These are phyloP conservation scores for Amanita pseudoporphyria DNA, from an alignment of 768 basidiomycete genomes.

Conservation along the genomic window DNA sequence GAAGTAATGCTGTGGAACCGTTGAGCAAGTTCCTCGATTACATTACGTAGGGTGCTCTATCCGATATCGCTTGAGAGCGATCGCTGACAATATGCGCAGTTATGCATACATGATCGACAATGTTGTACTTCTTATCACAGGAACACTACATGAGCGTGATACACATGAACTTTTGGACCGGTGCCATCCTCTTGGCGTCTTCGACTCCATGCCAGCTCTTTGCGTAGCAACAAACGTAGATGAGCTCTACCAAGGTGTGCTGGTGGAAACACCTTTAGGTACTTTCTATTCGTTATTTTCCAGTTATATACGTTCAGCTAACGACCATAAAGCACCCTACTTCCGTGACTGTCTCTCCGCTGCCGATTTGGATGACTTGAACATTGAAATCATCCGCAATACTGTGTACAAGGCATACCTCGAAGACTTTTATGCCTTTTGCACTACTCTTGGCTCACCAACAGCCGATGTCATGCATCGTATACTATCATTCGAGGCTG, in stretches of 20 bases:
- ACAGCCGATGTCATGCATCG: slow-evolving; percentile 88
- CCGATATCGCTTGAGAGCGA: neutral
- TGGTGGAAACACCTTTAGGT: slow-evolving; percentile 98
- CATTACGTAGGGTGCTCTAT: slow-evolving; percentile 67
- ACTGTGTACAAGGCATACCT: slow-evolving; percentile 98
- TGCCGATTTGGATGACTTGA: slow-evolving; percentile 93
- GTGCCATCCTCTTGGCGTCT: slow-evolving; percentile 94
- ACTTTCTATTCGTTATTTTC: slow-evolving; percentile 18
- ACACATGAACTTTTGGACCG: slow-evolving; percentile 94
- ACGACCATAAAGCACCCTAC: slow-evolving; percentile 61
- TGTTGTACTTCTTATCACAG: slow-evolving; percentile 93
- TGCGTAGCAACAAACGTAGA: slow-evolving; percentile 99
- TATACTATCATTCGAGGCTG: slow-evolving; percentile 93
- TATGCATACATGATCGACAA: slow-evolving; percentile 99
- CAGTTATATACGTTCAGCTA: neutral
- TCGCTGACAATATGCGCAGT: slow-evolving; percentile 29
- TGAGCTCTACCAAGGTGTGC: slow-evolving; percentile 91
- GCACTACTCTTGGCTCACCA: slow-evolving; percentile 67
- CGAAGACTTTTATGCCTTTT: slow-evolving; percentile 91
- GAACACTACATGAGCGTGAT: slow-evolving; percentile 93
- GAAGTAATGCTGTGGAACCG: slow-evolving; percentile 86
- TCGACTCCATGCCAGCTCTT: slow-evolving; percentile 98
- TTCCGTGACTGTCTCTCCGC: slow-evolving; percentile 95
- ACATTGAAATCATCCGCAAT: slow-evolving; percentile 99
- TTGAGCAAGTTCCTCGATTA: slow-evolving; percentile 93